These are phyloP conservation scores for Saccharomycopsis capsularis DNA, from an alignment of 805 yeast genomes.

Conservation along the genomic window DNA sequence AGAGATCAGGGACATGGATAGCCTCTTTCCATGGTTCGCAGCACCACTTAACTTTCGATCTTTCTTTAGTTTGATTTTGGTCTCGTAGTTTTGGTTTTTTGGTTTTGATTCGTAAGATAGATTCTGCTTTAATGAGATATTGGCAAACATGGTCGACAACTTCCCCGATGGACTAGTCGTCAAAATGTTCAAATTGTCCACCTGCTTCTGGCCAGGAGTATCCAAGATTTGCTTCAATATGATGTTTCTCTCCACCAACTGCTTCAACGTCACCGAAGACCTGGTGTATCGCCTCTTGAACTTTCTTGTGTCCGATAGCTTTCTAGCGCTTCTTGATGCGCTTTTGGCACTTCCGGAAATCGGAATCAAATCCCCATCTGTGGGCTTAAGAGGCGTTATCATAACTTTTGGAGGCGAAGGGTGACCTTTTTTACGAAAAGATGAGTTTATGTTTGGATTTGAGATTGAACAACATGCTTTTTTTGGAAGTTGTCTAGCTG, in stretches of 20 bases:
- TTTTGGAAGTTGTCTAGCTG: too few species aligned
- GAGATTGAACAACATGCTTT: too few species aligned
- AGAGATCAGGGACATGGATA: too few species aligned
- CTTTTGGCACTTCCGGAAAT: conserved; percentile 28
- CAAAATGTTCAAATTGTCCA: not conserved
- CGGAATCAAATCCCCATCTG: not conserved
- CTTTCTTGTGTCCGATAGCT: not conserved
- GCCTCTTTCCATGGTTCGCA: too few species aligned
- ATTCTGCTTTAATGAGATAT: not conserved
- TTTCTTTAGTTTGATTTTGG: not conserved
- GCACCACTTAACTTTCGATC: not conserved
- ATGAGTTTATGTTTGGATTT: too few species aligned
- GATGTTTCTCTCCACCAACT: conserved; percentile 1
- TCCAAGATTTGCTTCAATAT: conserved; percentile 4
- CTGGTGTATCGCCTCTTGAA: not conserved
- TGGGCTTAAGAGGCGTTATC: not conserved
- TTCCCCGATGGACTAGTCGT: not conserved
- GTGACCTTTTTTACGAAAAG: too few species aligned
- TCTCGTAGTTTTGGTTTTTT: too few species aligned
- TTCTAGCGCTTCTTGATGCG: not conserved
- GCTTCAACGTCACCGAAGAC: not conserved
- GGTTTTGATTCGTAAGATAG: too few species aligned
- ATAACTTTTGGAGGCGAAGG: too few species aligned
- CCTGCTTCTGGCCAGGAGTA: not conserved
- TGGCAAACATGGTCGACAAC: not conserved